Percentiles rank a stretch among this genome's conserved stretches.
Conservation (phyloP, 208 protist genomes). For the Leishmania guyanensis region DNA sequence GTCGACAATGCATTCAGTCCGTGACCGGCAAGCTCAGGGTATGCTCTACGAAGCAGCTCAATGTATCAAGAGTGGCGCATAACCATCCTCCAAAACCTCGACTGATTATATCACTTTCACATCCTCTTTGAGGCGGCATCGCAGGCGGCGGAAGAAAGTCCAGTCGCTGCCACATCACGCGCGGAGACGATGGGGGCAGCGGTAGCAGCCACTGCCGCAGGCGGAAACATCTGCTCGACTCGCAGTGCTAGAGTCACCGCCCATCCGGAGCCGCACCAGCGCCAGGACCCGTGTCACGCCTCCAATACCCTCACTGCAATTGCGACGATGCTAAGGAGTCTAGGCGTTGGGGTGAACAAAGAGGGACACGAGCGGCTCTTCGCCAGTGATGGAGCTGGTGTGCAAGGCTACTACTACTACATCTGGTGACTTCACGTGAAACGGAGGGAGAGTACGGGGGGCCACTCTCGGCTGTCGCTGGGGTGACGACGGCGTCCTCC, state of each 20-base stretch:
- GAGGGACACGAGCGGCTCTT: not conserved
- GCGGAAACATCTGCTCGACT: too few species aligned
- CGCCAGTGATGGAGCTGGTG: not conserved
- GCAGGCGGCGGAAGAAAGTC: too few species aligned
- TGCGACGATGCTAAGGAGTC: slow-evolving; percentile 19
- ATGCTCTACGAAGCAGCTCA: too few species aligned
- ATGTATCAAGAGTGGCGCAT: too few species aligned
- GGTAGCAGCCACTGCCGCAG: not conserved
- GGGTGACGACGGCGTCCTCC: not conserved
- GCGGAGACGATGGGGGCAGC: not conserved
- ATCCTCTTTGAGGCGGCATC: too few species aligned
- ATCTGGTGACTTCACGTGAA: not conserved
- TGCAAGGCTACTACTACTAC: slow-evolving; percentile 12
- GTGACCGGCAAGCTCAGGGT: too few species aligned
- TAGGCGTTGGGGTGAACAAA: slow-evolving; percentile 12
- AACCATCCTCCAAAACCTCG: too few species aligned
- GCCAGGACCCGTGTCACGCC: not conserved
- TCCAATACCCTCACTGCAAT: slow-evolving; percentile 15
- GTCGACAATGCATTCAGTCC: too few species aligned
- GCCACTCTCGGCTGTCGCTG: not conserved
- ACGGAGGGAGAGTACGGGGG: not conserved
- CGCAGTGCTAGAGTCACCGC: not conserved
- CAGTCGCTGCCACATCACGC: not conserved
- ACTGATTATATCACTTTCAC: too few species aligned
- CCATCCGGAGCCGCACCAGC: not conserved